Conservation (phyloP, 2,329 filamentous ascomycete genomes). For the Diaporthe aspalathi region DNA sequence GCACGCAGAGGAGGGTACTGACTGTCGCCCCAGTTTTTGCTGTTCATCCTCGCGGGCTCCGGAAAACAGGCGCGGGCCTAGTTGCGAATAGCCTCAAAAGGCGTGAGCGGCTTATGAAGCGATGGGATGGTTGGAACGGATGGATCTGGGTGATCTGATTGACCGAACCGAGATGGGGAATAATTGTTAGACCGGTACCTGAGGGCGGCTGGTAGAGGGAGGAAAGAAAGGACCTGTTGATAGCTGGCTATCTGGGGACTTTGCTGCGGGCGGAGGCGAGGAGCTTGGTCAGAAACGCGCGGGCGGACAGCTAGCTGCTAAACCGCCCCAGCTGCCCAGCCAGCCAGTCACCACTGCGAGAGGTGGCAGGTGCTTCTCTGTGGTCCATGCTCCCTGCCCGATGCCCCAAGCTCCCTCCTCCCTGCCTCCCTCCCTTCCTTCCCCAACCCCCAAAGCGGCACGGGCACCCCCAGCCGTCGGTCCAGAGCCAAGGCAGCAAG, state of each 20-base stretch:
- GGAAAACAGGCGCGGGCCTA: constrained; percentile 22
- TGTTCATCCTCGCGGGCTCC: constrained; percentile 36
- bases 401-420: no score
- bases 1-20: constrained; percentile 30
- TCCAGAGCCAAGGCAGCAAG: not conserved
- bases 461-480: not conserved
- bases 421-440: no score
- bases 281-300: constrained; percentile 17
- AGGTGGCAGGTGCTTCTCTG: not conserved
- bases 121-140: constrained; percentile 12
- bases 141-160: constrained; percentile 34
- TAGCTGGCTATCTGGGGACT: constrained; percentile 38
- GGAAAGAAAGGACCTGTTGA: constrained; percentile 31
- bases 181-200: constrained; percentile 39
- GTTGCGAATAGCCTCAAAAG: constrained; percentile 37
- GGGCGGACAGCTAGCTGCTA: not conserved
- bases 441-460: no score
- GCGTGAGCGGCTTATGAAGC: not conserved
- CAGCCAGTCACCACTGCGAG: constrained; percentile 29
- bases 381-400: not conserved
- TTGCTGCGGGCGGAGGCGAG: constrained; percentile 19
- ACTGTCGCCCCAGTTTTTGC: constrained; percentile 41
- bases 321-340: not conserved
- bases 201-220: constrained; percentile 25
- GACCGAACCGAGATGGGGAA: constrained; percentile 31